Conservation (phyloP, 2,329 filamentous ascomycete genomes). For the Diaporthe sp. region DNA sequence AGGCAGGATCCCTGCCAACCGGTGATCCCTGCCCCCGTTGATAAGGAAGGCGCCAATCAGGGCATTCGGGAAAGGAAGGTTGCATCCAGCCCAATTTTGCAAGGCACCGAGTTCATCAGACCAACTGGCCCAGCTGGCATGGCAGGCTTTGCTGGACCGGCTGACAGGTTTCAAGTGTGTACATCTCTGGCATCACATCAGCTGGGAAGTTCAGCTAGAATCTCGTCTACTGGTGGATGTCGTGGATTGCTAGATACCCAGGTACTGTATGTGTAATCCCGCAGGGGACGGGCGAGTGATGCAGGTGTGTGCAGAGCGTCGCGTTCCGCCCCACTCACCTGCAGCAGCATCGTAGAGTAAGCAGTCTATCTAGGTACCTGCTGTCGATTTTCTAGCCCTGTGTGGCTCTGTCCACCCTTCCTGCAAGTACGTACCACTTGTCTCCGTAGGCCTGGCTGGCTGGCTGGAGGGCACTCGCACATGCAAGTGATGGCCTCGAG, state of each 20-base stretch:
- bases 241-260: not conserved
- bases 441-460: not conserved
- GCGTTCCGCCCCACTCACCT: not conserved
- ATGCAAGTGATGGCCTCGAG: not conserved
- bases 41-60: constrained; percentile 28
- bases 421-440: not conserved
- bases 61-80: constrained; percentile 25
- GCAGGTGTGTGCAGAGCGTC: not conserved
- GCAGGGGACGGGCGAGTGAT: not conserved
- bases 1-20: not conserved
- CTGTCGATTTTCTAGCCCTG: not conserved
- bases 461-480: not conserved
- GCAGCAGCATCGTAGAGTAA: not conserved
- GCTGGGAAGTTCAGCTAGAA: too few relatives aligned
- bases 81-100: constrained; percentile 4
- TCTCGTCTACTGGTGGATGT: not conserved
- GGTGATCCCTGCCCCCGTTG: constrained; percentile 9
- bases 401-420: not conserved
- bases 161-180: not conserved
- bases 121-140: not conserved
- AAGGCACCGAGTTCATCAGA: constrained; percentile 2
- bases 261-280: not conserved
- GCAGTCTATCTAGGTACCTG: not conserved
- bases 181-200: not conserved
- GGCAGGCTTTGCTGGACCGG: not conserved